A percentile compares a stretch with the other conserved stretches of the same genome.
Conservation (phyloP, 257 asterid species). For the Solanum tarapatanum region DNA sequence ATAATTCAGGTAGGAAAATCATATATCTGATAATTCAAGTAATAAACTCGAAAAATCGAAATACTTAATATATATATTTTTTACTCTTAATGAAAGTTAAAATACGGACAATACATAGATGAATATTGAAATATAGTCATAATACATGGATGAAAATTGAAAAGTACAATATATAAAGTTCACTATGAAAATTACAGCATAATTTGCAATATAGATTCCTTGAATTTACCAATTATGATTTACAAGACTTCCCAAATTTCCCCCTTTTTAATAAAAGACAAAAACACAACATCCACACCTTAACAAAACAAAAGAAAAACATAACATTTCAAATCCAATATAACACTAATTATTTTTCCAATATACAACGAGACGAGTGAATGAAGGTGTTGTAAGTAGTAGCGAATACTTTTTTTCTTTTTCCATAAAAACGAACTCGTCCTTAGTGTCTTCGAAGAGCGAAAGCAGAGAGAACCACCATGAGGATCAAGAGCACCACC, state of each 20-base stretch:
- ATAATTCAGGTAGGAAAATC: too few species aligned
- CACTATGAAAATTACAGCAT: not conserved
- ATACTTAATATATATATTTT: not conserved
- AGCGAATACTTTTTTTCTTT: not conserved
- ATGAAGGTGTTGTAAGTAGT: not conserved
- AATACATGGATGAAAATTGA: not conserved
- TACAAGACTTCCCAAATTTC: not conserved
- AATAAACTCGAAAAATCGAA: accelerated
- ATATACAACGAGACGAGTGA: not conserved
- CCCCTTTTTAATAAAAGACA: not conserved
- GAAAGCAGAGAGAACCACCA: constrained; percentile 43
- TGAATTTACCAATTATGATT: not conserved
- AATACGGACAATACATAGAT: not conserved
- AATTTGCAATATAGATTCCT: not conserved
- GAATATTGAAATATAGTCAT: not conserved
- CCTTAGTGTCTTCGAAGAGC: constrained; percentile 29
- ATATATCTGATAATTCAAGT: not conserved
- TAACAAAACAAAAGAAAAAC: not conserved
- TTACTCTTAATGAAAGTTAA: not conserved
- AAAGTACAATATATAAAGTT: not conserved
- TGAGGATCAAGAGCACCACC: constrained; percentile 28
- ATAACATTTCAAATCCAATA: not conserved
- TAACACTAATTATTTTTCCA: not conserved
- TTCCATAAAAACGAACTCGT: not conserved
- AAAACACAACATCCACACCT: not conserved